Evolutionary conservation across 2,329 filamentous ascomycete genomes (phyloP).

Genomic region (Colletotrichum nymphaeae): DNA sequence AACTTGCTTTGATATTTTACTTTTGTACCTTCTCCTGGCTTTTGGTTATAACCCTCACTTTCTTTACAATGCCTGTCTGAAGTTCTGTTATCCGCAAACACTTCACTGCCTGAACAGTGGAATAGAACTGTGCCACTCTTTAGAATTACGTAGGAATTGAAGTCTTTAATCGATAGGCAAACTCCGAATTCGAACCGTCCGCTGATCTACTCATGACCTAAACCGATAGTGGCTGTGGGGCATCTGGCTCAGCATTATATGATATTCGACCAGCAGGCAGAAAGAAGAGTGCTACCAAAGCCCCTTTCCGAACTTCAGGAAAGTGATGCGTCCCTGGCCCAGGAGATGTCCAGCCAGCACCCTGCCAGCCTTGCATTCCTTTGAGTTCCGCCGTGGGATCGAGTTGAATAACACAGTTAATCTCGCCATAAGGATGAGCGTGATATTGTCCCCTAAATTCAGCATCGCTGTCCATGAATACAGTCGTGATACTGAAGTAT

Average conservation of each 20-base stretch:
- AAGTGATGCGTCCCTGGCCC: constrained; percentile 68
- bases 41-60: too few species aligned
- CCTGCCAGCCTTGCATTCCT: constrained; percentile 68
- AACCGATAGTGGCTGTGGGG: constrained; percentile 50
- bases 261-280: constrained; percentile 65
- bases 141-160: too few species aligned
- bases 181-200: too few species aligned
- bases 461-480: constrained; percentile 65
- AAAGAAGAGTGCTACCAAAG: constrained; percentile 65
- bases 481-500: constrained; percentile 67
- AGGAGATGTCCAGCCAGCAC: constrained; percentile 65
- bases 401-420: constrained; percentile 65
- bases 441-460: constrained; percentile 63
- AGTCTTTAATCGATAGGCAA: too few species aligned
- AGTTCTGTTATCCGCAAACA: too few species aligned
- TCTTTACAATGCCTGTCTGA: too few species aligned
- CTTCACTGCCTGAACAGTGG: too few species aligned
- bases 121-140: too few species aligned
- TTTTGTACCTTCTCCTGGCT: too few species aligned
- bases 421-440: constrained; percentile 64
- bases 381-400: constrained; percentile 61
- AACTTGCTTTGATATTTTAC: too few species aligned
- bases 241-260: constrained; percentile 56
- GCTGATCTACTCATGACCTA: background rate
- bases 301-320: constrained; percentile 61